Conservation (phyloP, 2,329 filamentous ascomycete genomes). For the Aplosporella prunicola region DNA sequence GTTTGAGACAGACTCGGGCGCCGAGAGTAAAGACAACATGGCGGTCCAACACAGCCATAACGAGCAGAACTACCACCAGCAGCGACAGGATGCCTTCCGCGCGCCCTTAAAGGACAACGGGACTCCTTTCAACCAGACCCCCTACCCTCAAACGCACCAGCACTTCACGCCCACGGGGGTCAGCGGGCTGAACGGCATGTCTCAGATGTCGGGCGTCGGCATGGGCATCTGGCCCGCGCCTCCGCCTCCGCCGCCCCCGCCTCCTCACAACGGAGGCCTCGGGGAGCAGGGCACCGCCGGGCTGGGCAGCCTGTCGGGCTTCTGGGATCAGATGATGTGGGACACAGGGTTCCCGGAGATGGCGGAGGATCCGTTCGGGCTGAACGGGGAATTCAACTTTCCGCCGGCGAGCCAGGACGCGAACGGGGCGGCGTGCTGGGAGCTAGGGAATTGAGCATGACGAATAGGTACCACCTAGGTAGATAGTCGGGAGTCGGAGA, state of each 20-base stretch:
- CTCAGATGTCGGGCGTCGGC: slow-evolving; percentile 16
- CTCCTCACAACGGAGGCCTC: slow-evolving; percentile 1
- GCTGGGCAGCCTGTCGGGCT: slow-evolving; percentile 22
- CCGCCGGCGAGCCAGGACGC: slow-evolving; percentile 4
- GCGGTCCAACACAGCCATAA: no score
- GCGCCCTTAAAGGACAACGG: no score
- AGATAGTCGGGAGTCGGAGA: no score
- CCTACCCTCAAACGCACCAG: no score
- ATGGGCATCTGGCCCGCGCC: slow-evolving; percentile 13
- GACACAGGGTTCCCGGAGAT: slow-evolving; percentile 30
- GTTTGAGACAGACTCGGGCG: no score
- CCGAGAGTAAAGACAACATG: no score
- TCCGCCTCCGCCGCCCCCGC: background rate
- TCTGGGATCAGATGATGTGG: slow-evolving; percentile 36
- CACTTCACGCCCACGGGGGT: no score
- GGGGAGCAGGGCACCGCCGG: slow-evolving; percentile 12
- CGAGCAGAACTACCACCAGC: no score
- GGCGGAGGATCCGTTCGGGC: slow-evolving; percentile 27
- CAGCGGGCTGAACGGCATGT: no score
- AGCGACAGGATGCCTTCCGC: no score
- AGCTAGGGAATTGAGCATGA: slow-evolving; percentile 6
- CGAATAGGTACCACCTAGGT: no score
- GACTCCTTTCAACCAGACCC: no score
- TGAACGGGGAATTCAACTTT: slow-evolving; percentile 24
- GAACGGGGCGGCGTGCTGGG: slow-evolving; percentile 20